These are phyloP conservation scores for Hypoxylon rickii DNA, from an alignment of 495 filamentous ascomycete species.

Conservation along the genomic window DNA sequence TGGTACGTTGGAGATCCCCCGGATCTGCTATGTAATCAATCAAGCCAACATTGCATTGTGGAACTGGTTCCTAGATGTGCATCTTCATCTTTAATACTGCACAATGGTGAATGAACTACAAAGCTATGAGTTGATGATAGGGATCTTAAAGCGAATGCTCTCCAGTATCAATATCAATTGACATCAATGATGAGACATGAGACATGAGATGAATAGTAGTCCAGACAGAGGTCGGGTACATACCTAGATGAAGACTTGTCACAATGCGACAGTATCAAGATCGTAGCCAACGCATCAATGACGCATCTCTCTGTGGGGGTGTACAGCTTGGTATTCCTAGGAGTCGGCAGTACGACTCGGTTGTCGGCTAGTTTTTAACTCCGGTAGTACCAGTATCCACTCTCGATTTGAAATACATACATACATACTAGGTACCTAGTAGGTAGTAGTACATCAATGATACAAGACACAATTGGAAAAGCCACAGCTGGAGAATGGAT, in stretches of 20 bases:
- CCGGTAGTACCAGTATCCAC: not conserved
- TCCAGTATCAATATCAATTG: no score
- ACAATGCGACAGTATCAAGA: conserved; percentile 2
- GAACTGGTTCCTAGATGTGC: conserved; percentile 10
- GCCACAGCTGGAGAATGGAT: no score
- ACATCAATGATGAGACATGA: not conserved
- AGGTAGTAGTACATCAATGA: no score
- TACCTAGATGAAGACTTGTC: not conserved
- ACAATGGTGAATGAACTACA: no score
- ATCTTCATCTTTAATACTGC: no score
- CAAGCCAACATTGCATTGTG: not conserved
- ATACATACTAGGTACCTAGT: no score
- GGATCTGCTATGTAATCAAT: conserved; percentile 1
- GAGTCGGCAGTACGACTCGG: conserved; percentile 5
- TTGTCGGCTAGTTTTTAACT: not conserved
- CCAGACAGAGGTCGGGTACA: no score
- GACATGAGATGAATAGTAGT: no score
- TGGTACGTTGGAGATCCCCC: not conserved
- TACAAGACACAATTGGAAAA: no score
- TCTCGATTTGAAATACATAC: no score
- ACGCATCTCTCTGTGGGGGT: conserved; percentile 18
- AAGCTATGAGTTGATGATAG: no score
- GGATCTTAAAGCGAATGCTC: no score
- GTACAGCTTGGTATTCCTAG: not conserved
- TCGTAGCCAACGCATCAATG: conserved; percentile 24